These are phyloP conservation scores for Suhomyces prunicola DNA, from an alignment of 805 yeast species.

Conservation along the genomic window DNA sequence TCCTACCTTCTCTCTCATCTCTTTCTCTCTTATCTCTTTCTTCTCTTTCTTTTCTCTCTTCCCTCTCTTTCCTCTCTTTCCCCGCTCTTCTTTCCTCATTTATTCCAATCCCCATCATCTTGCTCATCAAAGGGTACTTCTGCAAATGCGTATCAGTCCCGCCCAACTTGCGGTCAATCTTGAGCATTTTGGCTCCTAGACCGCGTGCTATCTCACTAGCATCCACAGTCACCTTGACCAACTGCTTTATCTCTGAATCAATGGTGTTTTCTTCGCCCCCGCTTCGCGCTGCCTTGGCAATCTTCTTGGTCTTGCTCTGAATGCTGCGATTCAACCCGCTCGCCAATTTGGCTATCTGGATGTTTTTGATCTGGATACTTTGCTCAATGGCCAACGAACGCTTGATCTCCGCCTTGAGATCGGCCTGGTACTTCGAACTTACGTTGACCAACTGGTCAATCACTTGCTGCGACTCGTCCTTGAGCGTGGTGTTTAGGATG, in stretches of 20 bases:
- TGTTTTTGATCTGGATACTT: conserved; percentile 38
- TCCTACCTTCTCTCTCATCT: not conserved
- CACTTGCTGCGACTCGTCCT: conserved; percentile 29
- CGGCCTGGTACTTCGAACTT: conserved; percentile 32
- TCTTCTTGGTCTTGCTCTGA: conserved; percentile 7
- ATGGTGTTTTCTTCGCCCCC: conserved; percentile 1
- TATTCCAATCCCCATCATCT: not conserved
- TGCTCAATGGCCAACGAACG: conserved; percentile 35
- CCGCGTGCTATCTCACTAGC: conserved; percentile 11
- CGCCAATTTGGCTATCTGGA: conserved; percentile 31
- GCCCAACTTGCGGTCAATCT: not conserved
- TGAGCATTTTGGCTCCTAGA: not conserved
- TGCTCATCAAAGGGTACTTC: not conserved
- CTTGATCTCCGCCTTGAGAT: conserved; percentile 33
- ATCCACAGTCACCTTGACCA: conserved; percentile 7
- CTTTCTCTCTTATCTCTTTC: not conserved
- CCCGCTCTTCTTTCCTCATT: not conserved
- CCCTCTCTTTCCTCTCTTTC: not conserved
- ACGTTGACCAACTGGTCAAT: conserved; percentile 25
- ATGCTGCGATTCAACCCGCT: conserved; percentile 18
- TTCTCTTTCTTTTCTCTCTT: not conserved
- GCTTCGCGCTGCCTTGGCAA: not conserved
- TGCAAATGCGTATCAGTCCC: not conserved
- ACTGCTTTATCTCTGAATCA: conserved; percentile 7
- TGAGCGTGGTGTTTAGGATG: conserved; percentile 24